Percentiles rank a stretch among this genome's conserved stretches.
Evolutionary conservation across 148 eudicot species (phyloP).

Genomic region (Oxyria digyna): DNA sequence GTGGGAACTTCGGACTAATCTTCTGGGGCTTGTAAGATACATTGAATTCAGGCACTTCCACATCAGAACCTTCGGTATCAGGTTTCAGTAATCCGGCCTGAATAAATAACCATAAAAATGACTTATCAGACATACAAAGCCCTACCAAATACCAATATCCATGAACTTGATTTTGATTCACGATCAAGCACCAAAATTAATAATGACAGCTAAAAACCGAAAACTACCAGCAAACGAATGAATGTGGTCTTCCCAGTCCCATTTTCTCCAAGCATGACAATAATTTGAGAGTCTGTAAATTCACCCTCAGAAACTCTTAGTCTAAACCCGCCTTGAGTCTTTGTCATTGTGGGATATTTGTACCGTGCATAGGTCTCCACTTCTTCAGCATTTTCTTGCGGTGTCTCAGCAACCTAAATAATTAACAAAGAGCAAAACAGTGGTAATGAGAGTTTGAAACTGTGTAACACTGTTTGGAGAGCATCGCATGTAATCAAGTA

Average conservation of each 20-base stretch:
- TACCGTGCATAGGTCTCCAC: conserved; percentile 80
- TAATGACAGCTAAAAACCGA: not conserved
- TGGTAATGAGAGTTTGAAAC: not conserved
- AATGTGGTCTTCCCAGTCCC: conserved; percentile 97
- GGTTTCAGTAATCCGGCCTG: conserved; percentile 93
- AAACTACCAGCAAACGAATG: conserved; percentile 80
- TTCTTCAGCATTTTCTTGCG: conserved; percentile 89
- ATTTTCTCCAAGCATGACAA: conserved; percentile 98
- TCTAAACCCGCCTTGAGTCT: conserved; percentile 77
- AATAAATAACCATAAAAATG: conserved; percentile 12
- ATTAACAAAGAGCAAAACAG: not conserved
- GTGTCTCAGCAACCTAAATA: conserved; percentile 78
- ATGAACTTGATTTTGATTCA: not conserved
- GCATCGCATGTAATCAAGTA: not conserved
- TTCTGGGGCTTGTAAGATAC: conserved; percentile 97
- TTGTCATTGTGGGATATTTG: conserved; percentile 80
- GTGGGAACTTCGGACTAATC: conserved; percentile 73
- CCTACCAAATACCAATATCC: not conserved
- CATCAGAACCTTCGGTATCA: conserved; percentile 61
- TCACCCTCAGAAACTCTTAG: conserved; percentile 74
- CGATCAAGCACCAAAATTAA: not conserved
- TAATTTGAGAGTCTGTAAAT: conserved; percentile 90
- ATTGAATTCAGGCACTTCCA: conserved; percentile 76
- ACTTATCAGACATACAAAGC: not conserved
- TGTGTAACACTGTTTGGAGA: not conserved